Conservation (phyloP, 1,139 yeast species). For the Blastobotrys proliferans region DNA sequence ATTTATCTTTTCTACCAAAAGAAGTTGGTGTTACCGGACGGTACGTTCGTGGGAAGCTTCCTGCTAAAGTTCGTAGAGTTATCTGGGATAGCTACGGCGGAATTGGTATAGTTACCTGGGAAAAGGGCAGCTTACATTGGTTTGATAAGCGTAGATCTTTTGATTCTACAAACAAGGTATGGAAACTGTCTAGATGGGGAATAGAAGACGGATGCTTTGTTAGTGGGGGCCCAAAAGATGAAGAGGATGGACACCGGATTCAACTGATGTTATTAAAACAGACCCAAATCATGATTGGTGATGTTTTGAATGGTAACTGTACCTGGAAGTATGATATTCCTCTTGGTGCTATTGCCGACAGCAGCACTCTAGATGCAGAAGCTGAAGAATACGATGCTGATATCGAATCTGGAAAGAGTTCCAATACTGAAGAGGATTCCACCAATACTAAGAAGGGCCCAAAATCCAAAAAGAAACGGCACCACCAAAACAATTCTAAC, state of each 20-base stretch:
- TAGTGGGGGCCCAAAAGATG: constrained; percentile 7
- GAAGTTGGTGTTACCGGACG: constrained; percentile 56
- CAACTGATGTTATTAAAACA: constrained; percentile 25
- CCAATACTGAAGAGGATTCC: background rate
- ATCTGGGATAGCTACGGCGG: constrained; percentile 50
- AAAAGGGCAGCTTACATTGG: constrained; percentile 64
- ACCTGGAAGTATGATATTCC: constrained; percentile 48
- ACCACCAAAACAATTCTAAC: background rate
- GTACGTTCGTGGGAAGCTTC: constrained; percentile 60
- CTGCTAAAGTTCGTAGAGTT: constrained; percentile 49
- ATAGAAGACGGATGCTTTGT: constrained; percentile 22
- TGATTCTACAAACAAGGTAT: constrained; percentile 26
- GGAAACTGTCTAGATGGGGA: constrained; percentile 31
- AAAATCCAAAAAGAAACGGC: background rate
- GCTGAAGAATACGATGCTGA: background rate
- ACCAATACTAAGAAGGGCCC: background rate
- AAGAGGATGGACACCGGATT: constrained; percentile 4
- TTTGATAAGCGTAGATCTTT: constrained; percentile 37
- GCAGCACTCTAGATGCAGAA: background rate
- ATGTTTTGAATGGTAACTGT: constrained; percentile 45
- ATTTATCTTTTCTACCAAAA: constrained; percentile 48
- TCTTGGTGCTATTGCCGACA: constrained; percentile 18
- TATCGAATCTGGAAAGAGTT: background rate
- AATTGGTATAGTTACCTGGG: constrained; percentile 52
- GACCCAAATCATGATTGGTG: constrained; percentile 42